Evolutionary conservation across 1,284 basidiomycete species (phyloP).

Genomic region (Grifola frondosa): DNA sequence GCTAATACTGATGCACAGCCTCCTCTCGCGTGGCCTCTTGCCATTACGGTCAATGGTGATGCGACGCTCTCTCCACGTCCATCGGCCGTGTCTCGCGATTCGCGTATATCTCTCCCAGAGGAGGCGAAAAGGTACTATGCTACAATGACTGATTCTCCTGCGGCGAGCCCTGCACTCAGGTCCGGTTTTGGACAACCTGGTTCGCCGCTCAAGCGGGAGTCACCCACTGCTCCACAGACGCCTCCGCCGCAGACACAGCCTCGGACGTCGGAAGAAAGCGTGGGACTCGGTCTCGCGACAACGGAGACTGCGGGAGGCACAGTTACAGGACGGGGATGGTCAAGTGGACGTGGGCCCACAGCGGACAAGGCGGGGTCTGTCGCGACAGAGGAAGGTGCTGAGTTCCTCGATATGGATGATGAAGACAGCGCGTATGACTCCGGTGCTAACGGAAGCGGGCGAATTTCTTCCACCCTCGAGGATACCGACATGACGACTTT

Average conservation of each 20-base stretch:
- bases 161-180: conserved; percentile 47
- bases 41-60: conserved; percentile 15
- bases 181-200: conserved; percentile 13
- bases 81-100: conserved; percentile 46
- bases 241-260: conserved; percentile 10
- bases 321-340: conserved; percentile 8
- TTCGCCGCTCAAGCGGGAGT: conserved; percentile 24
- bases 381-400: conserved; percentile 34
- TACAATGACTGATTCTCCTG: conserved; percentile 62
- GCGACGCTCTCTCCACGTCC: conserved; percentile 19
- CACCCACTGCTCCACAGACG: conserved; percentile 5
- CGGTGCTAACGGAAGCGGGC: conserved; percentile 22
- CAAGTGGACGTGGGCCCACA: conserved; percentile 10
- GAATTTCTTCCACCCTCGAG: conserved; percentile 21
- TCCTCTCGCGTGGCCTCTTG: conserved; percentile 7
- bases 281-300: conserved; percentile 15
- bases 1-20: conserved; percentile 4
- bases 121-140: conserved; percentile 71
- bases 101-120: conserved; percentile 67
- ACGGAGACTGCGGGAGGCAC: conserved; percentile 1
- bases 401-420: conserved; percentile 67
- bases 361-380: conserved; percentile 19
- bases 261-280: conserved; percentile 10
- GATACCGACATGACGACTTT: conserved; percentile 17
- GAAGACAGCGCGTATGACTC: conserved; percentile 33